phyloP scores from a whole-genome alignment of 31 red algal genomes.

The Asparagopsis taxiformis region DNA sequence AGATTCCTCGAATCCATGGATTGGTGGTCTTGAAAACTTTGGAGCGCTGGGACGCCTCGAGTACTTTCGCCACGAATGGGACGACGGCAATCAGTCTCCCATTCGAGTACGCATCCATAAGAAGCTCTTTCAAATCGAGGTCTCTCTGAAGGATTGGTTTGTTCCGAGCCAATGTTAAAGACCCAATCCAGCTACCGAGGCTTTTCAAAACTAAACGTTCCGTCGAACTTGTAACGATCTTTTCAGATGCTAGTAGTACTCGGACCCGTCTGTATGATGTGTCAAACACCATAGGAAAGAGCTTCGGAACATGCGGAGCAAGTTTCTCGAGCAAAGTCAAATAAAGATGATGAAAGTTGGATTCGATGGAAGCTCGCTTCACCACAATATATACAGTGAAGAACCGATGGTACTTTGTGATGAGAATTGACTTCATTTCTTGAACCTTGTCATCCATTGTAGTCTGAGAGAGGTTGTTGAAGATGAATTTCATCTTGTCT shows the following conservation, averaged over 20 bases:
- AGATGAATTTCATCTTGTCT: slow-evolving; percentile 97
- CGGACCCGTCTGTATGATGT: slow-evolving; percentile 83
- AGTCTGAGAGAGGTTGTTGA: slow-evolving; percentile 86
- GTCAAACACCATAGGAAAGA: slow-evolving; percentile 66
- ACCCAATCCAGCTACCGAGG: slow-evolving; percentile 91
- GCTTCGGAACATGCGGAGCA: slow-evolving; percentile 19
- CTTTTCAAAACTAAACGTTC: slow-evolving; percentile 87
- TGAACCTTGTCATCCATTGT: slow-evolving; percentile 87
- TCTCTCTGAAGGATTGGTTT: slow-evolving; percentile 74
- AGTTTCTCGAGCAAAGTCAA: slow-evolving; percentile 71
- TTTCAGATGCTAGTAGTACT: slow-evolving; percentile 67
- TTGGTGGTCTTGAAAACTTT: slow-evolving; percentile 86
- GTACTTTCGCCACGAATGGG: slow-evolving; percentile 89
- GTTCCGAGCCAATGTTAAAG: slow-evolving; percentile 84
- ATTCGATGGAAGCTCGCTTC: slow-evolving; percentile 87
- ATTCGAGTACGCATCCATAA: slow-evolving; percentile 77
- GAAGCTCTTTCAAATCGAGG: slow-evolving; percentile 82
- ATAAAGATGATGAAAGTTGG: slow-evolving; percentile 90
- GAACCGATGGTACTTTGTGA: slow-evolving; percentile 38
- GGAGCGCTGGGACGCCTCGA: slow-evolving; percentile 66
- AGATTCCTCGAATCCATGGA: slow-evolving; percentile 88
- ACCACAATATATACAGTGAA: slow-evolving; percentile 92
- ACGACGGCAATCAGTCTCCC: slow-evolving; percentile 85
- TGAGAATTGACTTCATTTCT: slow-evolving; percentile 63
- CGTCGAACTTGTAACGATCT: slow-evolving; percentile 57